Evolutionary conservation across 2,329 filamentous ascomycete species (phyloP).

Genomic region (Trichoderma sp.): DNA sequence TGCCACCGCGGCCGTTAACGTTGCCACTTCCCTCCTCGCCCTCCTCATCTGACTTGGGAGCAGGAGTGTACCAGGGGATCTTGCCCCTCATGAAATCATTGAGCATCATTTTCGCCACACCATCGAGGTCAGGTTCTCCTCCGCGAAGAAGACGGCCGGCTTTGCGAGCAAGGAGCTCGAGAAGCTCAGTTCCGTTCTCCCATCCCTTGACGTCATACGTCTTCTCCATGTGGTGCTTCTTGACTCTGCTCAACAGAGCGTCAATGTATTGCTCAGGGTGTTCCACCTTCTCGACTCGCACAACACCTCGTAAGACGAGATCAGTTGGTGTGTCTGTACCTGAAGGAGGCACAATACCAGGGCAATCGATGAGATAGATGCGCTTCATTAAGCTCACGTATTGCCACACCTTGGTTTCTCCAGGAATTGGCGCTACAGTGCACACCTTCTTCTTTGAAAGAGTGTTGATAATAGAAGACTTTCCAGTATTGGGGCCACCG

Average conservation of each 20-base stretch:
- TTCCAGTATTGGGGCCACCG: slow-evolving; percentile 79
- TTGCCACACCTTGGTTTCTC: slow-evolving; percentile 97
- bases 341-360: slow-evolving; percentile 90
- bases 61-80: slow-evolving; percentile 91
- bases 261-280: slow-evolving; percentile 95
- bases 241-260: slow-evolving; percentile 74
- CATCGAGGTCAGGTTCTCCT: slow-evolving; percentile 92
- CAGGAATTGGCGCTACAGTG: slow-evolving; percentile 89
- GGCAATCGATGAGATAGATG: slow-evolving; percentile 89
- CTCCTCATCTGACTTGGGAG: slow-evolving; percentile 51
- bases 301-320: slow-evolving; percentile 84
- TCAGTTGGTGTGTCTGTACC: slow-evolving; percentile 80
- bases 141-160: slow-evolving; percentile 81
- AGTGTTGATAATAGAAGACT: slow-evolving; percentile 96
- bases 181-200: slow-evolving; percentile 72
- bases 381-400: slow-evolving; percentile 94
- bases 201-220: slow-evolving; percentile 87
- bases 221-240: slow-evolving; percentile 82
- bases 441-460: slow-evolving; percentile 92
- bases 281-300: slow-evolving; percentile 92
- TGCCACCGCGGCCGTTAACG: slow-evolving; percentile 70
- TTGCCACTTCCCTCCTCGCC: slow-evolving; percentile 48
- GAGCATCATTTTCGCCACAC: slow-evolving; percentile 92
- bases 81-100: slow-evolving; percentile 96
- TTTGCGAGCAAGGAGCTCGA: slow-evolving; percentile 84